These are phyloP conservation scores for Mrakia blollopis DNA, from an alignment of 768 basidiomycete species.

Conservation along the genomic window DNA sequence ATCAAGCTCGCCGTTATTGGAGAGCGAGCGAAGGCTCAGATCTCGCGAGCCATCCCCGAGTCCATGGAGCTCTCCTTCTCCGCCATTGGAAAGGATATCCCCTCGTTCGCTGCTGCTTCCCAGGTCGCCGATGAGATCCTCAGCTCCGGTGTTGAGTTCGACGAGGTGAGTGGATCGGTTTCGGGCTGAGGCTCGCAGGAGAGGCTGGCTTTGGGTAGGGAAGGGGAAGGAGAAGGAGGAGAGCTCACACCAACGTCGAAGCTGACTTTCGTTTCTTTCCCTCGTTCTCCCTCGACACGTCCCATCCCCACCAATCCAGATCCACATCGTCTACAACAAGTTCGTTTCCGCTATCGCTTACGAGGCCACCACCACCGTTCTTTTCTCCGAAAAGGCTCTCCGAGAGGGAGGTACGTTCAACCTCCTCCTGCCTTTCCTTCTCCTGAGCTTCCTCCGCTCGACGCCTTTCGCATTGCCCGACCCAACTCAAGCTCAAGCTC, in stretches of 20 bases:
- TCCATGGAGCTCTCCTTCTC: constrained; percentile 85
- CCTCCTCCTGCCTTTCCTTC: background rate
- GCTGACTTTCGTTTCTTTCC: constrained; percentile 2
- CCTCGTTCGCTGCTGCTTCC: constrained; percentile 93
- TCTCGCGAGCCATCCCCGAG: constrained; percentile 59
- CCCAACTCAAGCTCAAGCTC: background rate
- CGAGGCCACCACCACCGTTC: constrained; percentile 67
- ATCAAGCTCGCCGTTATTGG: constrained; percentile 78
- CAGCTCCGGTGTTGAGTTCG: constrained; percentile 77
- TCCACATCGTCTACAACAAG: constrained; percentile 51
- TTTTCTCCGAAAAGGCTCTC: constrained; percentile 75
- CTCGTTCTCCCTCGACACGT: background rate
- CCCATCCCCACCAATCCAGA: constrained; percentile 32
- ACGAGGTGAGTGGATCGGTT: constrained; percentile 52
- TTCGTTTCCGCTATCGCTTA: constrained; percentile 76
- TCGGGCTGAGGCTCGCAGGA: too few relatives aligned
- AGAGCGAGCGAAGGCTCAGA: constrained; percentile 95
- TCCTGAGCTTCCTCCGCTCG: background rate
- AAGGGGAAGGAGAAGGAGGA: background rate
- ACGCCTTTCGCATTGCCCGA: too few relatives aligned
- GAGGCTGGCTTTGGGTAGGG: background rate
- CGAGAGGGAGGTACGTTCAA: constrained; percentile 67
- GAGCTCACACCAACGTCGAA: constrained; percentile 4
- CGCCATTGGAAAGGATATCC: constrained; percentile 95
- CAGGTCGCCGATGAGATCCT: constrained; percentile 88